These are phyloP conservation scores for Truncatella angustata DNA, from an alignment of 2,329 filamentous ascomycete genomes.

Conservation along the genomic window DNA sequence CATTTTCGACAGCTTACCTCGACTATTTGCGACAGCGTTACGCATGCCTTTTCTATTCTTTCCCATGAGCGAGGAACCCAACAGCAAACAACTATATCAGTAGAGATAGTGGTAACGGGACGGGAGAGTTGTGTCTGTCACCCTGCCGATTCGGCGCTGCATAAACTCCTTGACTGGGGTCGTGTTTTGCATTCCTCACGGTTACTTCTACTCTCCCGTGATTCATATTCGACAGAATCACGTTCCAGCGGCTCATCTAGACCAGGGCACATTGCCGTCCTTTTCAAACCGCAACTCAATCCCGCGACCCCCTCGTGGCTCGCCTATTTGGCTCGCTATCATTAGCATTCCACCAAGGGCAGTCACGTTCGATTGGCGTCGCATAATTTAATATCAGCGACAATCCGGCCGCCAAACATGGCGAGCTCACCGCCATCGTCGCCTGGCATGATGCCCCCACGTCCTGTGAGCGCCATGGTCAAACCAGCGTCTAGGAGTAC, in stretches of 20 bases:
- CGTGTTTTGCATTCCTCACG: constrained; percentile 11
- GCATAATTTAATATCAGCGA: constrained; percentile 5
- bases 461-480: constrained; percentile 80
- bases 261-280: not conserved
- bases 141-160: not conserved
- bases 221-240: not conserved
- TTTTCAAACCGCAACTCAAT: constrained; percentile 3
- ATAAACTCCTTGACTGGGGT: constrained; percentile 6
- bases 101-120: not conserved
- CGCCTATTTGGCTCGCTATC: not conserved
- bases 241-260: constrained; percentile 3
- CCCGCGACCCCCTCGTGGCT: not conserved
- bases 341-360: not conserved
- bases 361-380: not conserved
- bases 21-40: constrained; percentile 5
- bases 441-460: constrained; percentile 51
- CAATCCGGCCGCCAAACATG: constrained; percentile 42
- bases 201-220: constrained; percentile 5
- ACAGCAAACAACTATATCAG: not conserved
- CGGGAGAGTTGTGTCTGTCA: constrained; percentile 3
- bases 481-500: constrained; percentile 70
- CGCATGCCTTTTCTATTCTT: too few species aligned
- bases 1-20: not conserved
- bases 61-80: not conserved
- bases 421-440: constrained; percentile 70